Evolutionary conservation across 805 yeast genomes (phyloP), one percentile per base, ranked within the genome.

Genomic region (Cyberlindnera galapagoensis): DNA sequence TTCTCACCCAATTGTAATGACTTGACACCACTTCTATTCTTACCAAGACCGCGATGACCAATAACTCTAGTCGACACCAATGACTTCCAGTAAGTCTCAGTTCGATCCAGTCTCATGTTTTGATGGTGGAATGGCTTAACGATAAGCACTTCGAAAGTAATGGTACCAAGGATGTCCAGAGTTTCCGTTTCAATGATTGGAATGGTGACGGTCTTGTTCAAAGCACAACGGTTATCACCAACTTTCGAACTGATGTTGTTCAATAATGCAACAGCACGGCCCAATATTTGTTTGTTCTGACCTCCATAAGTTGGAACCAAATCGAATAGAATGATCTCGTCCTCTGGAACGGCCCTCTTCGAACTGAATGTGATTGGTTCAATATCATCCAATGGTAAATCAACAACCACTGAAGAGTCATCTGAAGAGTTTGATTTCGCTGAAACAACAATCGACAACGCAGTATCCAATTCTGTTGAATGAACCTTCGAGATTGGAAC

Each of bases 1-100:
- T 90, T 90, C 51, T 90, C 97, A 25, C 97, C 97, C 39, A 90
- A 67, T 57, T 90, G 97, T 49, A 90, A 67, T 4, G 95, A 82
- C 40, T 74, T 78, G 28, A 79, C 69, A 26, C 71, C 69, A 36
- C 76, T 69, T 31, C 72, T 69, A 59, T 90, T 90, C 63, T 87
- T 88, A 44, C 97, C 97, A 42, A 86, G 65, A 5, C 97, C 97
- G 50, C 97, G 73, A 57, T 90, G 97, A 2, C 97, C 97, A 59
- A 90, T 90, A 17, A 90, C 95, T 38, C 95, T 69, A 2, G 96
- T 84, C 0, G 90, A 73, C 5, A 83, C 87, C 34, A 86, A 63
- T 10, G 92, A 85, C 50, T 82, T 84, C 97, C 97, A 90, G 59
- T 87, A 88, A 2, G 92, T 80, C 33, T 83, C 81, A 1, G 85